A percentile compares a stretch with the other conserved stretches of the same genome.
Conservation (phyloP, 2,329 filamentous ascomycete genomes). For the Xylaria sp. region DNA sequence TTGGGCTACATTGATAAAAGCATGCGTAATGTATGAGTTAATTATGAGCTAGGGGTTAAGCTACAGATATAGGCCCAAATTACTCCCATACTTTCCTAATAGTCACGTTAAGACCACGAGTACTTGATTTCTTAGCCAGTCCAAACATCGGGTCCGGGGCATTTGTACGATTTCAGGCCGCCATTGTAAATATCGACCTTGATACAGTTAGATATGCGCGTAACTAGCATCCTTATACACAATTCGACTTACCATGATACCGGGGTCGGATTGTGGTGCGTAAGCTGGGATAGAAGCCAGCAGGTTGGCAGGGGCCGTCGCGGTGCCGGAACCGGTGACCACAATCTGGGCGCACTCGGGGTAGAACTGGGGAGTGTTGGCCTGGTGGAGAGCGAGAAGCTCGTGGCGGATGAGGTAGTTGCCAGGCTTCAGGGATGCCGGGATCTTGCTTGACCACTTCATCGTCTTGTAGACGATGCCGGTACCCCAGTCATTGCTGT, state of each 20-base stretch:
- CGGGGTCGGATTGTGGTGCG: constrained; percentile 58
- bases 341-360: constrained; percentile 66
- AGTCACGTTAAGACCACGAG: neutral
- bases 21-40: too few species aligned
- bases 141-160: constrained; percentile 62
- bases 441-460: constrained; percentile 63
- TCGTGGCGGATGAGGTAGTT: constrained; percentile 69
- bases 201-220: constrained; percentile 25
- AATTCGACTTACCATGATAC: constrained; percentile 55
- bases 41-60: too few species aligned
- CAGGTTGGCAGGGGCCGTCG: constrained; percentile 54
- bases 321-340: constrained; percentile 61
- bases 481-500: constrained; percentile 60
- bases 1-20: too few species aligned
- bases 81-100: neutral
- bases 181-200: constrained; percentile 61
- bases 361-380: constrained; percentile 59
- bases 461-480: constrained; percentile 58
- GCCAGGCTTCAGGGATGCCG: constrained; percentile 60
- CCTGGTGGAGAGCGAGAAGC: constrained; percentile 65
- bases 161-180: constrained; percentile 58
- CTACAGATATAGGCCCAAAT: too few species aligned
- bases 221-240: neutral
- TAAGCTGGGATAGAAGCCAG: constrained; percentile 60
- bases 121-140: constrained; percentile 50